Conservation (phyloP, 2,329 filamentous ascomycete species). For the Rachicladosporium sp. region DNA sequence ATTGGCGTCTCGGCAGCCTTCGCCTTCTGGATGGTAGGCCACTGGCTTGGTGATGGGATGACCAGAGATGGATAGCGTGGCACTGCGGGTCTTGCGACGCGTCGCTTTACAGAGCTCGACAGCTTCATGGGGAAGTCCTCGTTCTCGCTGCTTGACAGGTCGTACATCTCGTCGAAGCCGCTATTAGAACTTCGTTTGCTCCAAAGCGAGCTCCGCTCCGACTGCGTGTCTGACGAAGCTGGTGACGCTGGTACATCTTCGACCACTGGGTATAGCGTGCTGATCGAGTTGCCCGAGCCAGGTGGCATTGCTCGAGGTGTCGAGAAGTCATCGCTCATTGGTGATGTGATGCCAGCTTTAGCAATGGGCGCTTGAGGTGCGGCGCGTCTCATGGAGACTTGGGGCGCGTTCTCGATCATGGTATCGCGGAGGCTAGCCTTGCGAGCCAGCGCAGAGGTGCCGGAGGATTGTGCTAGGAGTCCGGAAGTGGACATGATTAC, state of each 20-base stretch:
- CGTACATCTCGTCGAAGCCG: conserved; percentile 79
- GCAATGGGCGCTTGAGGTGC: conserved; percentile 23
- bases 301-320: conserved; percentile 14
- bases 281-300: conserved; percentile 1
- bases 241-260: conserved; percentile 38
- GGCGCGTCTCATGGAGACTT: conserved; percentile 20
- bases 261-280: conserved; percentile 7
- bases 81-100: conserved; percentile 14
- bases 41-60: conserved; percentile 45
- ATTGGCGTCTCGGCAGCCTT: conserved; percentile 30
- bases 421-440: conserved; percentile 41
- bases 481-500: too few species aligned
- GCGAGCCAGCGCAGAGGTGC: too few species aligned
- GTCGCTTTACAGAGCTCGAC: conserved; percentile 39
- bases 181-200: conserved; percentile 52
- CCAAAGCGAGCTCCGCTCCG: conserved; percentile 36
- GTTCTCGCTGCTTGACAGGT: conserved; percentile 69
- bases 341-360: conserved; percentile 26
- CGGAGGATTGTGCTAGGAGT: too few species aligned
- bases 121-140: conserved; percentile 40
- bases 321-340: conserved; percentile 51
- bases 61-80: conserved; percentile 45
- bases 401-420: conserved; percentile 46
- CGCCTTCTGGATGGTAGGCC: conserved; percentile 44
- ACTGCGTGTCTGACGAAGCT: conserved; percentile 47